Evolutionary conservation across 164 flowering plant genomes (phyloP), one percentile per base, ranked within the genome.

Genomic region (Echeveria elegans): DNA sequence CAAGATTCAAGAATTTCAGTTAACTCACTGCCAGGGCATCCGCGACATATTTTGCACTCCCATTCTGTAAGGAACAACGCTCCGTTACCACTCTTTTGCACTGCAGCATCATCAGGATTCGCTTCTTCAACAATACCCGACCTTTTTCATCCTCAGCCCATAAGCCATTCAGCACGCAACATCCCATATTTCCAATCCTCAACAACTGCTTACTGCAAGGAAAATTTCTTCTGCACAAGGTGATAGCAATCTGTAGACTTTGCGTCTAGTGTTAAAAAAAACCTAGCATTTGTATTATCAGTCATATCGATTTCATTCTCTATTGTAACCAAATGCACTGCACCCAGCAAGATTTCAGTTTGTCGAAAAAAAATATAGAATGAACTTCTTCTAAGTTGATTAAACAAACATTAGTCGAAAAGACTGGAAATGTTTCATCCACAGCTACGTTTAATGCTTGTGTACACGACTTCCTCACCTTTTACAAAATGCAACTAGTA

Each of bases 61-160:
- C 24, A 48, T 48, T 23, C n/a, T 16, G 30, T 63, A 37, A 69
- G 68, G 26, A 72, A 70, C 23, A 58, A 71, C 14, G 38, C 70
- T 68, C 68, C 71, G 15, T 66, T 67, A 52, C 77, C 82, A 37
- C 65, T 71, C 75, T 75, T 76, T 69, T 74, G 82, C 72, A 47
- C 80, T 75, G 86, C 86, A 83, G 86, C 86, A 83, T 83, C 86
- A 83, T 83, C 87, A 81, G 82, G 87, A 83, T 83, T 83, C 87
- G 67, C 73, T 61, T 70, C 81, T 61, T 41, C 78, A 53, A 68
- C 75, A 50, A 61, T 72, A 59, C 59, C 47, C 14, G 28, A 7
- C 43, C 72, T 73, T 41, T 37, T 6, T 67, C 69, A 70, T 30
- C 43, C 60, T 26, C 74, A 68, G 7, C 64, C 30, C 38, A 26